A percentile compares a stretch with the other conserved stretches of the same genome.
phyloP scores from a whole-genome alignment of 176 grass and related monocot species.

The Ensete glaucum region DNA sequence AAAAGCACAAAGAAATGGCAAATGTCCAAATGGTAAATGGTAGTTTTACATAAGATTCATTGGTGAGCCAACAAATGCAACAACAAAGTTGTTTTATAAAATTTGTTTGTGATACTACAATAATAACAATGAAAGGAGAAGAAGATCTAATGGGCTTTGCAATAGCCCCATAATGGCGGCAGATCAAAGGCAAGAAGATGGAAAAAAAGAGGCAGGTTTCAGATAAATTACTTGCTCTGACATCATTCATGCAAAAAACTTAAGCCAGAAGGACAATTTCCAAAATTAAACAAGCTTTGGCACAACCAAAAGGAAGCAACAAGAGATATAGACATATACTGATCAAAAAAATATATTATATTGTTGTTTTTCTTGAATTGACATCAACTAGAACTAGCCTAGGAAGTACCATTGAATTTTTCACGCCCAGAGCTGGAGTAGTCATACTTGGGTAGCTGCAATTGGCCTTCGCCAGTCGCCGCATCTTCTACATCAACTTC shows the following conservation, averaged over 20 bases:
- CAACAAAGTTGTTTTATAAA: no score
- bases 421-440: conserved; percentile 52
- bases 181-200: no score
- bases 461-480: conserved; percentile 28
- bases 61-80: no score
- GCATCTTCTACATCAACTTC: conserved; percentile 42
- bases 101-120: no score
- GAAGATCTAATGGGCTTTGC: no score
- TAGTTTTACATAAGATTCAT: no score
- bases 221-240: not conserved
- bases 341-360: not conserved
- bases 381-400: conserved; percentile 12
- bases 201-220: no score
- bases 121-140: no score
- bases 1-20: no score
- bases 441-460: conserved; percentile 52
- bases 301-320: not conserved
- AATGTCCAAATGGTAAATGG: no score
- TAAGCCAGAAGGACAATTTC: not conserved
- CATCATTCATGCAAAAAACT: not conserved
- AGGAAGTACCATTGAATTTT: conserved; percentile 88
- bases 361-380: not conserved
- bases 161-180: no score
- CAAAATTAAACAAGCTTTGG: no score
- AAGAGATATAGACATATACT: not conserved